Evolutionary conservation across 2,329 filamentous ascomycete genomes (phyloP), one percentile per base, ranked within the genome.

Genomic region (Microdochium paspali): DNA sequence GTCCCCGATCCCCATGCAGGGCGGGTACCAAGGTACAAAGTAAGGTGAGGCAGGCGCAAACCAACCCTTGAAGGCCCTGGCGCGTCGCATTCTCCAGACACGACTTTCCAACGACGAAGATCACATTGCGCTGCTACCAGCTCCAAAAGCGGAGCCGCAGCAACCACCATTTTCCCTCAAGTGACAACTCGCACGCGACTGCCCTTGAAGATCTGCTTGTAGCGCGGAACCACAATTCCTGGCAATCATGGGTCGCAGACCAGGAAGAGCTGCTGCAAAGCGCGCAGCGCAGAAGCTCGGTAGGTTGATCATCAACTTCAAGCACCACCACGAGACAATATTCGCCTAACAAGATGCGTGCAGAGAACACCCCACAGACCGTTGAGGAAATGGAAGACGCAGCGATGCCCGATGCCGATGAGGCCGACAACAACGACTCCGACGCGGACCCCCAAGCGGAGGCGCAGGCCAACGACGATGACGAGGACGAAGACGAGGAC

Each of bases 391-490:
- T 71, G 46, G 69, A 72, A 45, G 71, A 75, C 39, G 70, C 76
- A 51, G 59, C 60, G 46, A 69, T 69, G 62, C 60, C 60, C 9
- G 71, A 73, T 50, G 65, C 62, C 26, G 62, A 57, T 40, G 63
- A 62, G 51, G 59, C 58, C 35, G 68, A 66, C 49, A 59, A 57
- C 20, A 63, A 57, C 32, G 63, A 59, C 46, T 56, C 61, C 7
- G 59, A 56, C n/a, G 74, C 77, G 42, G 74, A 72, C 7, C 66
- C 62, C 43, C 70, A 73, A 31, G 68, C 66, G 35, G 76, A 78
- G 46, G 65, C 66, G 47, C 77, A 80, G 54, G 72, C 69, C 28
- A 77, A 79, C 50, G 67, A 68, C 21, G 72, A 70, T 32, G 66
- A 66, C 42, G 65, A 67, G 13, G 67, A 56, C 4, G 55, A 63